A percentile compares a stretch with the other conserved stretches of the same genome.
Evolutionary conservation across 352 stramenopile genomes (phyloP).

Genomic region (Phytophthora niederhauseri): DNA sequence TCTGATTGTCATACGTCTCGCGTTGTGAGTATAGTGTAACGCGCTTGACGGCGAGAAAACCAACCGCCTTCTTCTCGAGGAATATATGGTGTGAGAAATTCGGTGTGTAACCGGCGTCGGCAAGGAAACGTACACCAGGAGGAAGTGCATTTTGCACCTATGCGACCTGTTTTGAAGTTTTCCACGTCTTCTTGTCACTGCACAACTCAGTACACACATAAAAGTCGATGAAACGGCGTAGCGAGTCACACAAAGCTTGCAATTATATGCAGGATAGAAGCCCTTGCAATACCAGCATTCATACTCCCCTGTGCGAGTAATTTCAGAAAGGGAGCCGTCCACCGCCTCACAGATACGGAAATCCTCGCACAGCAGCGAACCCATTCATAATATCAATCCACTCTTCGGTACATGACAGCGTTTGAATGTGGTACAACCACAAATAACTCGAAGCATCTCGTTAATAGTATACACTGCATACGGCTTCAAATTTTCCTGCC

Average conservation of each 20-base stretch:
- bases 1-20: neutral
- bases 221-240: constrained; percentile 1
- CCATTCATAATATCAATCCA: constrained; percentile 2
- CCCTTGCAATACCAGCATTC: constrained; percentile 6
- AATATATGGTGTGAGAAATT: neutral
- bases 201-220: neutral
- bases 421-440: neutral
- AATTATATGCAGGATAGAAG: constrained; percentile 7
- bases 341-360: neutral
- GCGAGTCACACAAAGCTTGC: neutral
- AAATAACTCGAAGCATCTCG: constrained; percentile 1
- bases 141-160: neutral
- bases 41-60: neutral
- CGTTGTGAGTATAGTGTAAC: neutral
- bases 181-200: constrained; percentile 8
- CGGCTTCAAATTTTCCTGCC: neutral
- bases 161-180: neutral
- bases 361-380: neutral
- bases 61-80: neutral
- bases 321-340: constrained; percentile 6
- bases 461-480: constrained; percentile 1
- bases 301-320: constrained; percentile 4
- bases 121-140: neutral
- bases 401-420: neutral
- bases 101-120: neutral